Conservation (phyloP, 2,329 filamentous ascomycete genomes). For the Zymoseptoria tritici region DNA sequence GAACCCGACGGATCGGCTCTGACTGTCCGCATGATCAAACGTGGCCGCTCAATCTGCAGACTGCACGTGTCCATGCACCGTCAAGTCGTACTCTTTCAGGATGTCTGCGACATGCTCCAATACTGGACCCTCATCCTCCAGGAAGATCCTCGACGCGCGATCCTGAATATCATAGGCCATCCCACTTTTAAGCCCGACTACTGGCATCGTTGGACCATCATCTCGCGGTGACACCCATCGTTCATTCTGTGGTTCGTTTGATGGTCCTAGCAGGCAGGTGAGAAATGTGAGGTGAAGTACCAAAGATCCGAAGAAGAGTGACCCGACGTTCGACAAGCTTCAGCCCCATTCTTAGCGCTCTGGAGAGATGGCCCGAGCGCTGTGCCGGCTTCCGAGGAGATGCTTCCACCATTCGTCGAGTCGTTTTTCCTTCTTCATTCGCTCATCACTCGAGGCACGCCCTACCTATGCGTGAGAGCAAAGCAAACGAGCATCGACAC, state of each 20-base stretch:
- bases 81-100: not conserved
- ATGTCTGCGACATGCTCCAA: not conserved
- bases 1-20: no score
- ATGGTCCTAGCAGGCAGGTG: not conserved
- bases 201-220: not conserved
- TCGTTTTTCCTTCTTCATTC: not conserved
- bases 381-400: not conserved
- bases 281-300: not conserved
- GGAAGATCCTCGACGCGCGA: not conserved
- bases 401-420: not conserved
- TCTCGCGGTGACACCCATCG: not conserved
- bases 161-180: not conserved
- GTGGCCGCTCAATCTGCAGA: not conserved
- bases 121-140: not conserved
- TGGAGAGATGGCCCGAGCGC: not conserved
- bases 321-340: not conserved
- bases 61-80: not conserved
- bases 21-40: not conserved
- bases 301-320: not conserved
- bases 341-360: not conserved
- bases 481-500: not conserved
- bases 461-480: not conserved
- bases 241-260: no score
- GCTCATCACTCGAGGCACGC: no score
- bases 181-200: not conserved